Evolutionary conservation across 169 alveolate species (phyloP), one percentile per base, ranked within the genome.

Genomic region (Eimeria falciformis): DNA sequence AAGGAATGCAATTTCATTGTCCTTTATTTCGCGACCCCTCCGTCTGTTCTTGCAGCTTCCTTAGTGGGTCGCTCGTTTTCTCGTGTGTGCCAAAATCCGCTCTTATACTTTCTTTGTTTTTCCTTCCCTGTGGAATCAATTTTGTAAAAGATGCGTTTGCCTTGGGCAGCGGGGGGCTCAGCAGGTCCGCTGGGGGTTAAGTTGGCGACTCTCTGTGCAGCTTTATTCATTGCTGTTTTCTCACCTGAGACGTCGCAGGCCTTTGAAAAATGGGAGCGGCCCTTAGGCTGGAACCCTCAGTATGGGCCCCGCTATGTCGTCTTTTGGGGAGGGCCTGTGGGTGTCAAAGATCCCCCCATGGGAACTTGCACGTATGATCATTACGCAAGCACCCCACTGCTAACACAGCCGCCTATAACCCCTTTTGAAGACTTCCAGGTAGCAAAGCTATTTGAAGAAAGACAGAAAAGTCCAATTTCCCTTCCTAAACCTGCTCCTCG

Each of bases 251-350:
- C 18, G 11, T 12, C 71, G 29, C 33, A n/a, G 1, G 88, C 73
- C 12, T 53, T 78, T 50, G 88, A 78, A 23, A 78, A 78, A 37
- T 78, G 88, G 88, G 88, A 78, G 14, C 23, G 88, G 37, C 88
- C 88, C 17, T 17, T 78, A 0, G 88, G 88, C 37, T 78, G 88
- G 88, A 25, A 53, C 17, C 73, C 88, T 4, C 88, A 78, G 37
- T 78, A 78, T 6, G 88, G 88, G 12, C 88, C 88, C n/a, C 88
- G 88, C n/a, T 78, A 78, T 53, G 88, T 78, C 2, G 73, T 78
- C 0, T 53, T 25, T 21, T 78, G 88, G 88, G 88, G 88, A 18
- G 53, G 71, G 0, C 40, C 73, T 5, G 45, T 29, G 2, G 17
- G 33, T 5, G 5, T 17, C 7, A 23, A 78, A 27, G 88, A 78